Base-by-base conservation (phyloP, 108 stramenopile species). In the Cyclotella distinguenda region DNA sequence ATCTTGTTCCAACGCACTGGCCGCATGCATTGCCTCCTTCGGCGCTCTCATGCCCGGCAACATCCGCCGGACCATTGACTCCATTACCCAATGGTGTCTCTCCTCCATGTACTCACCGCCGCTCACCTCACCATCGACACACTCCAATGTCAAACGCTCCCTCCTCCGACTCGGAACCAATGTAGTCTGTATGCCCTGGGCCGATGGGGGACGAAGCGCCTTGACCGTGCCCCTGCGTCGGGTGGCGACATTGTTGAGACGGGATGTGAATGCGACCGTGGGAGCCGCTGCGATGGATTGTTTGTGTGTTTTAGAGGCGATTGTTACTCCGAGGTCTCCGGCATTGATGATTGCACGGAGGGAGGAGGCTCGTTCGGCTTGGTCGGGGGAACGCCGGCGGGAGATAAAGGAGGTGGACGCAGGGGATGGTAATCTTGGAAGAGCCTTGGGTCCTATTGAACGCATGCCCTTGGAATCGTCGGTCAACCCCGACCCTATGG, bases 11-110 rank as follows among this genome's bases (percentile, higher is more conserved):
- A 45, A 46, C 36, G 53, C 75, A 33, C 39, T 77, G 40, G 61
- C 75, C 13, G 38, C 75, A 15, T 64, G 67, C 23, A 50, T 77
- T 33, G 59, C 75, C 30, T 45, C 75, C 25, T 69, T 77, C 33
- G 75, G 75, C 13, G 74, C 54, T 35, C 74, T 75, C 52, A 62
- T 68, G 19, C 74, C 74, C 16, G 68, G 36, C 51, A 46, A 75
- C 33, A 45, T 75, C 21, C 66, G 74, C 16, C 60, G 66, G 6
- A 75, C 74, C 33, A 60, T 75, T 15, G 74, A 75, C 47, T 75
- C 74, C 10, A 75, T 75, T 16, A 62, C 57, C 23, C 66, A 49
- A 21, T 43, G 54, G 11, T 75, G 74, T 18, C 46, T 75, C 1
- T 61, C 74, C 3, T 44, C 43, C 25, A 52, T 75, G 19, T 63